Evolutionary conservation across 2,329 filamentous ascomycete genomes (phyloP).

Genomic region (Stachybotrys elegans): DNA sequence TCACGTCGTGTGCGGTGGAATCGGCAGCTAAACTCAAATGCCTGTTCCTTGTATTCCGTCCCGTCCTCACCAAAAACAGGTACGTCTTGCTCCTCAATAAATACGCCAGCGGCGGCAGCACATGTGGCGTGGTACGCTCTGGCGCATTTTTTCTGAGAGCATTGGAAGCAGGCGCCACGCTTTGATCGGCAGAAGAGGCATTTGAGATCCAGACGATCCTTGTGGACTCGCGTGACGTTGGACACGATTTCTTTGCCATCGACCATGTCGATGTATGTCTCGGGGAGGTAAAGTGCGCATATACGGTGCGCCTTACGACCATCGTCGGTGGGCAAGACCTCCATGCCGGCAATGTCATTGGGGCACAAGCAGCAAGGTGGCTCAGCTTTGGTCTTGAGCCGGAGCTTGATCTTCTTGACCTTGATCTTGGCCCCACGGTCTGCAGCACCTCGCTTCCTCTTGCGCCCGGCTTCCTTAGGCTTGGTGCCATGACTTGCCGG

Average conservation of each 20-base stretch:
- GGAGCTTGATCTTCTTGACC: slow-evolving; percentile 77
- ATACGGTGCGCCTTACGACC: slow-evolving; percentile 81
- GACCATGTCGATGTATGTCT: slow-evolving; percentile 76
- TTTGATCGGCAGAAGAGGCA: slow-evolving; percentile 94
- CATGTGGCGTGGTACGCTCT: slow-evolving; percentile 94
- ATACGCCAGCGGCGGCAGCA: slow-evolving; percentile 84
- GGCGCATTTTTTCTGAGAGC: slow-evolving; percentile 89
- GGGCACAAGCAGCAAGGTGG: slow-evolving; percentile 89
- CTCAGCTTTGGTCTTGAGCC: slow-evolving; percentile 63
- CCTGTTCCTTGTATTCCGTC: slow-evolving; percentile 85
- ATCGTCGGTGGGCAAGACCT: slow-evolving; percentile 82
- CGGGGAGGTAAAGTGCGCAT: slow-evolving; percentile 86
- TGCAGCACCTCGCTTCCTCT: slow-evolving; percentile 45
- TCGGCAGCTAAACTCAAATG: slow-evolving; percentile 88
- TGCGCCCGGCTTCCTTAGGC: slow-evolving; percentile 54
- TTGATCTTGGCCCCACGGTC: slow-evolving; percentile 42
- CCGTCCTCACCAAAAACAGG: slow-evolving; percentile 87
- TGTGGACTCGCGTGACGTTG: slow-evolving; percentile 76
- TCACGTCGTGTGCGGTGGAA: slow-evolving; percentile 88
- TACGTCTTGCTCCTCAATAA: slow-evolving; percentile 81
- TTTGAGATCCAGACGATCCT: slow-evolving; percentile 84
- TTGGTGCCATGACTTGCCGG: slow-evolving; percentile 69
- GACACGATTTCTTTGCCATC: slow-evolving; percentile 69
- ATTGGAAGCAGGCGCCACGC: slow-evolving; percentile 94
- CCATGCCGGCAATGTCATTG: slow-evolving; percentile 77